Base-by-base conservation (phyloP, 1,139 yeast species). In the Hanseniaspora sp. region DNA sequence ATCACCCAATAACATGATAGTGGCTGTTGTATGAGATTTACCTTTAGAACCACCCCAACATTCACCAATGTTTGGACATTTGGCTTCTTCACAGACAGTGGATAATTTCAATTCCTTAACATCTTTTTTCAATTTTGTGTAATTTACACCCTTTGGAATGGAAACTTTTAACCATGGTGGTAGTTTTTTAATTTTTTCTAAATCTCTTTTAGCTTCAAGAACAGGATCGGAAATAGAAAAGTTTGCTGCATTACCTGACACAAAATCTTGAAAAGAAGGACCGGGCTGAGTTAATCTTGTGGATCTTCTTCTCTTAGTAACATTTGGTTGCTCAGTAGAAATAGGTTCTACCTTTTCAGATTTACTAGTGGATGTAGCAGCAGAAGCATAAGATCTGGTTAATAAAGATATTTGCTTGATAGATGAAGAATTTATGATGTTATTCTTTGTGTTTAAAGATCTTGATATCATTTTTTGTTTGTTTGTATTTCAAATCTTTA, bases 11-110 rank as follows among this genome's bases (percentile, higher is more conserved):
- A 94, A 74, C 99, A 94, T 94, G 63, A 94, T 92, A 3, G 99
- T 94, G 6, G 98, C 98, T 4, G 99, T 94, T n/a, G 98, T 96
- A 63, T 86, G 94, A 7, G 90, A 77, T 68, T 88, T 88, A 23
- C 53, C 54, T 35, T 54, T 54, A 62, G 76, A 80, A 64, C 98
- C 98, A 55, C 98, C 97, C 99, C 99, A 94, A 70, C 99, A 94
- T 68, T 94, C 99, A 53, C 97, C 96, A 58, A 94, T 94, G 67
- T 94, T 94, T 18, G 99, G 99, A 70, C 99, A 94, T 64, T 92
- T 83, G 9, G 98, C 98, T 65, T 92, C 98, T 68, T 92, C 97
- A 71, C 99, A 94, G 34, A 94, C 99, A 0, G 98, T 90, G 42
- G 96, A 85, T 55, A 94, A 73, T 59, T 87, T 87, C 58, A 94